Base-by-base conservation (phyloP, 2,329 filamentous ascomycete species). In the Fusarium sp. region DNA sequence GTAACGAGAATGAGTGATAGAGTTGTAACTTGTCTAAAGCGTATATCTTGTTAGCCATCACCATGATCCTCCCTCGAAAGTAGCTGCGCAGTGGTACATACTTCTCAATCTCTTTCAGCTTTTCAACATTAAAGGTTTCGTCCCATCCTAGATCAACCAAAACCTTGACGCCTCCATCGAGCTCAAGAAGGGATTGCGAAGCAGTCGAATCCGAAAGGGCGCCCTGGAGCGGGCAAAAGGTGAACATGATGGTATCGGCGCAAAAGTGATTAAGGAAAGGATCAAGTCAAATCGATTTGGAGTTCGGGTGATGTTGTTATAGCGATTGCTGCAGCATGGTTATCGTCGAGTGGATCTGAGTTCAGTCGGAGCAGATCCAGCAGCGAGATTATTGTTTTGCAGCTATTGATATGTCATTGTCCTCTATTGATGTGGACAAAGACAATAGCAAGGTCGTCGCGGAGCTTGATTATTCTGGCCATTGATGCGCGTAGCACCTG, bases 81-180 rank as follows among this genome's bases (percentile, higher is more conserved):
- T 32, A 33, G 37, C 40, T 37, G 43, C 30, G 23, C 46, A 56
- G 19, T 27, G 39, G 64, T 53, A 76, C 85, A 70, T 86, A 96
- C 92, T 93, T 96, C 81, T 98, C 95, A 64, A 99, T 87, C 80
- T 96, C 92, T 73, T 89, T 89, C 52, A 99, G 87, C 83, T 93
- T 92, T 65, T 87, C 87, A 32, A 88, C 87, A 76, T 97, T 92
- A 77, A 99, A 98, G 3, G 87, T 87, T 77, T 97, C 93, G 77
- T 98, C 94, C 96, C 96, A 99, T 62, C 96, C 96, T 44, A 97
- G 90, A 77, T 97, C 95, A 37, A 99, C 88, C 54, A 99, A 86
- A 52, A 99, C 89, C 79, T 98, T 98, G 81, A 99, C 91, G 61
- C 95, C 96, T 68, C 95, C 95, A 82, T 99, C 96, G 56, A 99